A percentile compares a stretch with the other conserved stretches of the same genome.
These are phyloP conservation scores for Candida arabinofermentans DNA, from an alignment of 805 yeast species.

Conservation along the genomic window DNA sequence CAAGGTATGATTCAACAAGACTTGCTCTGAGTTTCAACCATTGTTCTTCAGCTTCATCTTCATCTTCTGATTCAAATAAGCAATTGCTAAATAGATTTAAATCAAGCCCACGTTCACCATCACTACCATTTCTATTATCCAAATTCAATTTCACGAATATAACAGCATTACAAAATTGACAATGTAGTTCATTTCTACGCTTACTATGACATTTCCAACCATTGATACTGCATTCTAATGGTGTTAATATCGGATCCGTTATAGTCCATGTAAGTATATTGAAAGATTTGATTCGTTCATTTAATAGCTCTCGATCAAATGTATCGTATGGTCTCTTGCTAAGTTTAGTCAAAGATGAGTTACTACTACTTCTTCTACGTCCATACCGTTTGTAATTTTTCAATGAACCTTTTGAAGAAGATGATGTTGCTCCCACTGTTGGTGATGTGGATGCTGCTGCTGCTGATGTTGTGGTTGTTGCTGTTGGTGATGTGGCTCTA, in stretches of 20 bases:
- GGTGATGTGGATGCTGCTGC: slow-evolving; percentile 2
- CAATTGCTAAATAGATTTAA: slow-evolving; percentile 9
- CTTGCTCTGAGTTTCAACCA: slow-evolving; percentile 13
- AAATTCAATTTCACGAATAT: slow-evolving; percentile 27
- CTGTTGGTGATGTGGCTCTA: slow-evolving; percentile 4
- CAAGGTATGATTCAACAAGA: slow-evolving; percentile 24
- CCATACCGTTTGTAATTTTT: not conserved
- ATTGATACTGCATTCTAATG: slow-evolving; percentile 44
- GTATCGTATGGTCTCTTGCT: slow-evolving; percentile 13
- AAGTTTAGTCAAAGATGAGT: not conserved
- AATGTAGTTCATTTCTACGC: slow-evolving; percentile 30
- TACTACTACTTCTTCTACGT: not conserved
- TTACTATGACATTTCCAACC: slow-evolving; percentile 49
- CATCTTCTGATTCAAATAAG: slow-evolving; percentile 20
- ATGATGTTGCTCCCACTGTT: not conserved
- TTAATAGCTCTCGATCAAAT: slow-evolving; percentile 27
- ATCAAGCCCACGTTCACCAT: slow-evolving; percentile 4
- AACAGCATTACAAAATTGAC: slow-evolving; percentile 31
- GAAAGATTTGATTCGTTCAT: slow-evolving; percentile 41
- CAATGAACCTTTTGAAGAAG: not conserved
- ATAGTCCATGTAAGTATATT: slow-evolving; percentile 46
- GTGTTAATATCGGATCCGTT: slow-evolving; percentile 32
- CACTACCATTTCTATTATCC: slow-evolving; percentile 4
- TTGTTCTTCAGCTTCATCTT: slow-evolving; percentile 19
- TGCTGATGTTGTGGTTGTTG: not conserved